These are phyloP conservation scores for Trametes gibbosa DNA, from an alignment of 768 basidiomycete species.

Conservation along the genomic window DNA sequence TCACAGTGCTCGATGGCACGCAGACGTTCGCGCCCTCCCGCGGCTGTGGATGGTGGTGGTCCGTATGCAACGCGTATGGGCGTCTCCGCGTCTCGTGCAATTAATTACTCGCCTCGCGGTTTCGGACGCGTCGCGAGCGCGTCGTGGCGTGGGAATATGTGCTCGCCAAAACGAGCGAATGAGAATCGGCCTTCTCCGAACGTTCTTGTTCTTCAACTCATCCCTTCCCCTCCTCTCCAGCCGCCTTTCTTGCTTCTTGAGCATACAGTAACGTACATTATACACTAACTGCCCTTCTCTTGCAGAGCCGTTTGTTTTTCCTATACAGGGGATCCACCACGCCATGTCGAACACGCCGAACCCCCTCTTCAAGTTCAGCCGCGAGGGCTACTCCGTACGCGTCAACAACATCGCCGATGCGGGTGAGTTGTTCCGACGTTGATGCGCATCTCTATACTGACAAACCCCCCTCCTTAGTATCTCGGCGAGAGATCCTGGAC, in stretches of 20 bases:
- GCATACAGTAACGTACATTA: conserved; percentile 1
- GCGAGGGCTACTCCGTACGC: conserved; percentile 43
- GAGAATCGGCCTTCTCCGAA: conserved; percentile 18
- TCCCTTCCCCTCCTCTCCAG: conserved; percentile 4
- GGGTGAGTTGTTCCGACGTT: conserved; percentile 28
- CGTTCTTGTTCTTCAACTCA: conserved; percentile 21
- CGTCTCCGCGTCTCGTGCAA: no score
- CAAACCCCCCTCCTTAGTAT: conserved; percentile 26
- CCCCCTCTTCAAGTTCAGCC: conserved; percentile 36
- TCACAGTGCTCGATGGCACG: no score
- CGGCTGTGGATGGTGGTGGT: neutral
- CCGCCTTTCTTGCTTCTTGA: conserved; percentile 19
- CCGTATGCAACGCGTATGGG: neutral
- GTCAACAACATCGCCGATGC: conserved; percentile 39
- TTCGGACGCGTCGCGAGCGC: neutral
- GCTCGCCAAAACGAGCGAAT: conserved; percentile 14
- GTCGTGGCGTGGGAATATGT: conserved; percentile 26
- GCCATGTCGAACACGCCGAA: conserved; percentile 20
- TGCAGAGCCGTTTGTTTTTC: conserved; percentile 3
- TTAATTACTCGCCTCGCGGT: no score
- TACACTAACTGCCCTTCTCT: neutral
- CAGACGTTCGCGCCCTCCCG: neutral
- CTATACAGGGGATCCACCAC: neutral
- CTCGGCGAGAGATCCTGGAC: conserved; percentile 47
- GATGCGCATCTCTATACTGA: neutral